Conservation (phyloP, 805 yeast species). For the Pichia nanzhaoensis region DNA sequence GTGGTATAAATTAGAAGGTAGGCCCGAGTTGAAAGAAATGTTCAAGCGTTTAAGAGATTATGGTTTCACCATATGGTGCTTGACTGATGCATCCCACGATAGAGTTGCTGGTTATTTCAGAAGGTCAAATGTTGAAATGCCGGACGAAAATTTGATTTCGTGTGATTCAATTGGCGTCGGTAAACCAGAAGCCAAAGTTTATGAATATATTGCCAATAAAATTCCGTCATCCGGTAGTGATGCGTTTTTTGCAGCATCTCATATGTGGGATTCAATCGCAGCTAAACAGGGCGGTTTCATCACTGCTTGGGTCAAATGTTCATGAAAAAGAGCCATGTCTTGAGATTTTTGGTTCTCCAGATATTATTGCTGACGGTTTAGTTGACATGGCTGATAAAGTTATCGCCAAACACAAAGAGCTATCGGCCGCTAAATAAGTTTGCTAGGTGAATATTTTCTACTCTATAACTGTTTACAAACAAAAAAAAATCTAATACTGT, state of each 20-base stretch:
- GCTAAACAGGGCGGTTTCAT: slow-evolving; percentile 27
- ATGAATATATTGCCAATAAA: slow-evolving; percentile 22
- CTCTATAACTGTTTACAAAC: no score
- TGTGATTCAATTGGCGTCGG: slow-evolving; percentile 28
- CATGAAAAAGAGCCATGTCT: slow-evolving; percentile 27
- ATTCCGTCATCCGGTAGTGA: slow-evolving; percentile 25
- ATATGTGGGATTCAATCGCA: slow-evolving; percentile 31
- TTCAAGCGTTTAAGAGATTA: slow-evolving; percentile 25
- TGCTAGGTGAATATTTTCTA: no score
- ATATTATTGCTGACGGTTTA: slow-evolving; percentile 25
- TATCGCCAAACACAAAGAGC: slow-evolving; percentile 18
- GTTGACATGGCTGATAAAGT: slow-evolving; percentile 28
- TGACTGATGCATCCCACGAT: slow-evolving; percentile 26
- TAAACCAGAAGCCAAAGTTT: slow-evolving; percentile 26
- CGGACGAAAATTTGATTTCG: slow-evolving; percentile 25
- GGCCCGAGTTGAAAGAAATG: slow-evolving; percentile 27
- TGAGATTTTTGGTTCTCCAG: slow-evolving; percentile 28
- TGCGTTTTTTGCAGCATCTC: slow-evolving; percentile 30
- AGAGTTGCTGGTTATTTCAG: slow-evolving; percentile 27
- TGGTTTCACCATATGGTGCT: slow-evolving; percentile 28
- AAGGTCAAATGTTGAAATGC: slow-evolving; percentile 24
- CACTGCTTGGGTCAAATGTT: slow-evolving; percentile 29
- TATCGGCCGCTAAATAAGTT: slow-evolving; percentile 1
- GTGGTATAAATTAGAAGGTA: slow-evolving; percentile 23
- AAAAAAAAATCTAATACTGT: no score